phyloP scores from a whole-genome alignment of 2,329 filamentous ascomycete genomes.

The Clonostachys solani region DNA sequence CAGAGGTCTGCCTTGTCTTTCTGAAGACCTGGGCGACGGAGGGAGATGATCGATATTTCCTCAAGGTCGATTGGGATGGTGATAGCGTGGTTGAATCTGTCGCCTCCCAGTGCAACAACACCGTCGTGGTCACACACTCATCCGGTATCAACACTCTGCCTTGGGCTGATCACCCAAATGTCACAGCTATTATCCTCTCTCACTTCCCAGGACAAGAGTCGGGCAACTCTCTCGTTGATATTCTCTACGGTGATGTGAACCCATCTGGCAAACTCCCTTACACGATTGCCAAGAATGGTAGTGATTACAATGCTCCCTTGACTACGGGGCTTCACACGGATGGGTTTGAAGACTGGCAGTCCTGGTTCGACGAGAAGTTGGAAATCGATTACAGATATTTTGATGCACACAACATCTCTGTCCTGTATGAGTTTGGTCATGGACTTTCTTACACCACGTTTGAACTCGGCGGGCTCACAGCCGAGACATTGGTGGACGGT shows the following conservation, averaged over 20 bases:
- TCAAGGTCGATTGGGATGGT: conserved; percentile 52
- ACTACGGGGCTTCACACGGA: conserved; percentile 29
- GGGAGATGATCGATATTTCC: conserved; percentile 49
- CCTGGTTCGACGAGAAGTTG: conserved; percentile 56
- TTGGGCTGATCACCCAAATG: conserved; percentile 62
- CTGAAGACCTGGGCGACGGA: conserved; percentile 65
- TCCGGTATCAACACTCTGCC: conserved; percentile 64
- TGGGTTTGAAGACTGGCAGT: conserved; percentile 34
- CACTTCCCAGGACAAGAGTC: conserved; percentile 71
- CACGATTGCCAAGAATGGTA: conserved; percentile 59
- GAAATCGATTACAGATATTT: conserved; percentile 67
- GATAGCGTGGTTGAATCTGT: conserved; percentile 59
- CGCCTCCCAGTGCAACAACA: conserved; percentile 57
- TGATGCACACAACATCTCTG: conserved; percentile 52
- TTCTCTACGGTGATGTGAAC: conserved; percentile 64
- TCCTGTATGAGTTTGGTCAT: conserved; percentile 63
- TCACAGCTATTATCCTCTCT: conserved; percentile 64
- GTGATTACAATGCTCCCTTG: conserved; percentile 36
- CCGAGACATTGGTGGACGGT: conserved; percentile 10
- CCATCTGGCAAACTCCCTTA: conserved; percentile 69
- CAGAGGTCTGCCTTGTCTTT: conserved; percentile 65
- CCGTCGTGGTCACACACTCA: conserved; percentile 65
- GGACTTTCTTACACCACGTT: conserved; percentile 68
- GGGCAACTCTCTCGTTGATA: conserved; percentile 60
- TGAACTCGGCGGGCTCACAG: conserved; percentile 31